These are phyloP conservation scores for Pseudogymnoascus sp. DNA, from an alignment of 2,329 filamentous ascomycete species.

Conservation along the genomic window DNA sequence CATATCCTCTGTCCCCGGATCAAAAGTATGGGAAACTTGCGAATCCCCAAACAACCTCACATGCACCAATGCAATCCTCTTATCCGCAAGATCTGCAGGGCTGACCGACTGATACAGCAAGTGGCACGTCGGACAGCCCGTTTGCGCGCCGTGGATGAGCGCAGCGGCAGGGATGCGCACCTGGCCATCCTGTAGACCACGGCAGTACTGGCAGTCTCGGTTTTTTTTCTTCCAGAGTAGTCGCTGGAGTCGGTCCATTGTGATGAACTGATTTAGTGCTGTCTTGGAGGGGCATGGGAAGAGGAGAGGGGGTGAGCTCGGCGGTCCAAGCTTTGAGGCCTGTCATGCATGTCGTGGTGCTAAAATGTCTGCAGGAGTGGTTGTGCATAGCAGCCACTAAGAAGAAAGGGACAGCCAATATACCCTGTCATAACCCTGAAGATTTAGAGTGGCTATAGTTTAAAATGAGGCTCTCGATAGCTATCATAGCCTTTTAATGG, in stretches of 20 bases:
- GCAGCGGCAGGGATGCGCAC: neutral
- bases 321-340: neutral
- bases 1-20: neutral
- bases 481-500: too few relatives aligned
- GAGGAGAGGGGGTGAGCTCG: neutral
- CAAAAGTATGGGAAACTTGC: constrained; percentile 1
- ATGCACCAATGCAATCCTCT: neutral
- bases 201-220: neutral
- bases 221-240: neutral
- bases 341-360: neutral
- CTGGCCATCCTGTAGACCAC: neutral
- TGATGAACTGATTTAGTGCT: neutral
- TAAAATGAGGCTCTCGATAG: too few relatives aligned
- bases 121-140: neutral
- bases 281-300: neutral
- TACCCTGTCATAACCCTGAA: too few relatives aligned
- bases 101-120: neutral
- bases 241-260: neutral
- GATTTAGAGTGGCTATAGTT: too few relatives aligned
- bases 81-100: neutral
- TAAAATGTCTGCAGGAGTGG: neutral
- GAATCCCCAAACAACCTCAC: neutral
- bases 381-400: too few relatives aligned
- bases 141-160: neutral
- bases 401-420: too few relatives aligned